A percentile compares a stretch with the other conserved stretches of the same genome.
These are phyloP conservation scores for Bassia scoparia DNA, from an alignment of 148 eudicot genomes.

Conservation along the genomic window DNA sequence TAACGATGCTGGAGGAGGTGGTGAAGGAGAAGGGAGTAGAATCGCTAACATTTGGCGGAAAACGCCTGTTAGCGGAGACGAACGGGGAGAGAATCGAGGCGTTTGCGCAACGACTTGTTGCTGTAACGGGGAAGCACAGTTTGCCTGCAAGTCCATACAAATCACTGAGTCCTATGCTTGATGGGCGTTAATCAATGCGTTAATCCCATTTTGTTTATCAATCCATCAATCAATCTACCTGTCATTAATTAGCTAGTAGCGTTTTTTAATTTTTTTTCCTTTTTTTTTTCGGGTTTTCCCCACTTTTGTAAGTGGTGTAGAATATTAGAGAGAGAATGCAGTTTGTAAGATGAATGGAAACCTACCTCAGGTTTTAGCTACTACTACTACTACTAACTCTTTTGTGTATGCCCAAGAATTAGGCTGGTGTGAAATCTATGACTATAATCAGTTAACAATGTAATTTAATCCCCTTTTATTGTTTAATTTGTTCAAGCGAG, in stretches of 20 bases:
- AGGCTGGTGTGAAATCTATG: conserved; percentile 12
- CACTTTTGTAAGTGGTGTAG: conserved; percentile 11
- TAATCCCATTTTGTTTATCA: conserved; percentile 7
- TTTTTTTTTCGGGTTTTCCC: background rate
- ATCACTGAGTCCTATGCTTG: conserved; percentile 58
- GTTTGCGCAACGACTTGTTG: conserved; percentile 77
- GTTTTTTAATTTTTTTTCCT: background rate
- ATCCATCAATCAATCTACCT: too few species aligned
- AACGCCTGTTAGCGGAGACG: conserved; percentile 68
- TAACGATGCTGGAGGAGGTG: conserved; percentile 32
- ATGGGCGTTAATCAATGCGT: conserved; percentile 54
- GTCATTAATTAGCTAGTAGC: conserved; percentile 20
- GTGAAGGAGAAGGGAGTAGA: conserved; percentile 66
- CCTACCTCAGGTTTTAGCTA: conserved; percentile 26
- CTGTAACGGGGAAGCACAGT: conserved; percentile 43
- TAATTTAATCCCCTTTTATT: conserved; percentile 7
- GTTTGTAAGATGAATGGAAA: conserved; percentile 16
- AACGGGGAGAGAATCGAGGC: conserved; percentile 65
- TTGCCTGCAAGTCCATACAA: conserved; percentile 89
- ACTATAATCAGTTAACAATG: conserved; percentile 17
- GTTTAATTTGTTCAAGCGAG: conserved; percentile 11
- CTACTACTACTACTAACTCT: conserved; percentile 1
- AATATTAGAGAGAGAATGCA: conserved; percentile 1
- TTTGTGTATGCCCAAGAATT: conserved; percentile 18
- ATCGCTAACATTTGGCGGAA: conserved; percentile 88